phyloP scores from a whole-genome alignment of 192 early-diverging fungal genomes.

The Haplosporangium gracile region DNA sequence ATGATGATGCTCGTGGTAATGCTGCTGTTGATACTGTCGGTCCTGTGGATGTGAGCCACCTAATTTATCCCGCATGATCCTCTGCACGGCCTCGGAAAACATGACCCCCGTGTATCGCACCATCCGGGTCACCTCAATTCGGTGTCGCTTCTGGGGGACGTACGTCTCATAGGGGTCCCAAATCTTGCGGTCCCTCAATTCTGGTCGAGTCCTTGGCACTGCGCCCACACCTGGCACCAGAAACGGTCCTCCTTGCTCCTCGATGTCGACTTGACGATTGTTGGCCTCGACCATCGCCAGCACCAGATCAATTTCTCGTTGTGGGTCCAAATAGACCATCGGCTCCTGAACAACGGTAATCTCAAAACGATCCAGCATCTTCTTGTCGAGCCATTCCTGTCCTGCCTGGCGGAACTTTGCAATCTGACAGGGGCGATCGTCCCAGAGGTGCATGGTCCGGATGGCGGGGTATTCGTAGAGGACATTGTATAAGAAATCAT shows the following conservation, averaged over 20 bases:
- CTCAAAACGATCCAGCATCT: conserved; percentile 38
- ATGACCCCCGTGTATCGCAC: conserved; percentile 46
- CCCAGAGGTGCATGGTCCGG: conserved; percentile 66
- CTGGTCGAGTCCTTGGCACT: conserved; percentile 33
- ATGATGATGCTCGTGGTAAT: not conserved
- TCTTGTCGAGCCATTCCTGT: conserved; percentile 45
- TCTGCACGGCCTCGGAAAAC: conserved; percentile 34
- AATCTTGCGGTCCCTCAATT: conserved; percentile 23
- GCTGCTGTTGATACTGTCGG: not conserved
- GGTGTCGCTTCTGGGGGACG: conserved; percentile 27
- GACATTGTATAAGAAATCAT: conserved; percentile 67
- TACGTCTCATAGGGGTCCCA: conserved; percentile 53
- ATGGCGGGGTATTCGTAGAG: conserved; percentile 63
- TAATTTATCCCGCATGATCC: conserved; percentile 17
- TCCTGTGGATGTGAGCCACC: not conserved
- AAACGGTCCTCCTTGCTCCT: conserved; percentile 23
- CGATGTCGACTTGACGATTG: conserved; percentile 42
- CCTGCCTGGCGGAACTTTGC: conserved; percentile 42
- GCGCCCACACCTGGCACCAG: conserved; percentile 37
- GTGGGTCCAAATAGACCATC: conserved; percentile 37
- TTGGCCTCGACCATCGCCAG: conserved; percentile 47
- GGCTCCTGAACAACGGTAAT: conserved; percentile 41
- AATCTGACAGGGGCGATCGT: conserved; percentile 66
- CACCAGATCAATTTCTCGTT: conserved; percentile 35
- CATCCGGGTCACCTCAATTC: conserved; percentile 26